These are phyloP conservation scores for Sarocladium strictum DNA, from an alignment of 2,329 filamentous ascomycete genomes.

Conservation along the genomic window DNA sequence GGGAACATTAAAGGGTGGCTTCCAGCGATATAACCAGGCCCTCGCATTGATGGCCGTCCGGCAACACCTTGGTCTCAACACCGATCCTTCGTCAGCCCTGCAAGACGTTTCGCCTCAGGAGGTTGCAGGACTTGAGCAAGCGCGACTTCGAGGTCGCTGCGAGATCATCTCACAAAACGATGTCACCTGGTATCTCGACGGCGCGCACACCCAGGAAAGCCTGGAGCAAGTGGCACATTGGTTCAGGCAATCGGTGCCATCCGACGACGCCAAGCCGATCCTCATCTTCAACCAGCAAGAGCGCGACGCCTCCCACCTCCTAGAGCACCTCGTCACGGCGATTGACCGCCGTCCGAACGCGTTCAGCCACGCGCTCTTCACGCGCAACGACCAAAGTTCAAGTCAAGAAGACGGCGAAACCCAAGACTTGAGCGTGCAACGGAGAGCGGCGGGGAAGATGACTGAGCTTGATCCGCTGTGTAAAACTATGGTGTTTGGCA, in stretches of 20 bases:
- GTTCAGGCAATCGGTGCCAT: constrained; percentile 54
- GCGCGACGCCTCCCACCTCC: constrained; percentile 63
- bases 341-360: constrained; percentile 29
- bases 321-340: constrained; percentile 56
- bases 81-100: constrained; percentile 18
- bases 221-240: constrained; percentile 70
- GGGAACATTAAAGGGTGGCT: constrained; percentile 40
- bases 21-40: constrained; percentile 54
- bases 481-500: constrained; percentile 50
- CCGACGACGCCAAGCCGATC: constrained; percentile 31
- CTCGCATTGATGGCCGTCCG: constrained; percentile 50
- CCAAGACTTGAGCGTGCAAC: constrained; percentile 56
- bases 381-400: constrained; percentile 56
- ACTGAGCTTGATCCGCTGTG: constrained; percentile 42
- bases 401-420: constrained; percentile 27
- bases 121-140: constrained; percentile 56
- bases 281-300: constrained; percentile 94
- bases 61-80: constrained; percentile 43
- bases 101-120: constrained; percentile 38
- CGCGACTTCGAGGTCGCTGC: constrained; percentile 69
- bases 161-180: constrained; percentile 53
- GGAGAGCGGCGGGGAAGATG: constrained; percentile 58
- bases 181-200: constrained; percentile 76
- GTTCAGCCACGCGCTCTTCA: constrained; percentile 75
- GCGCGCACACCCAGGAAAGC: constrained; percentile 82